Conservation (phyloP, 2,329 filamentous ascomycete genomes). For the Cladophialophora psammophila region DNA sequence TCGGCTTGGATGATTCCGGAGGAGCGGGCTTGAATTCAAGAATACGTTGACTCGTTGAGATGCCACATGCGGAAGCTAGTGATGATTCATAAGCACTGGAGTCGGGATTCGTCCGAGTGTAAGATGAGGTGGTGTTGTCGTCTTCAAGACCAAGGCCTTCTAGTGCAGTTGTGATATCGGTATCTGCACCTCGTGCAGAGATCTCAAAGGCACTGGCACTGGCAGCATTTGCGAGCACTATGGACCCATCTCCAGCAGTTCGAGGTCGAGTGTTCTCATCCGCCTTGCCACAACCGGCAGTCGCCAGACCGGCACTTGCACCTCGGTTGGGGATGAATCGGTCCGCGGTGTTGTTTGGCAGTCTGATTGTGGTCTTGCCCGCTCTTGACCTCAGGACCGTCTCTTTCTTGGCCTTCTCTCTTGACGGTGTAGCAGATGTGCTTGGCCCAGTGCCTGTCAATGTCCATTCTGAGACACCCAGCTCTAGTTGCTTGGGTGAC, state of each 20-base stretch:
- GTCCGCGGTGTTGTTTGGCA: constrained; percentile 76
- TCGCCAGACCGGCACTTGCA: constrained; percentile 86
- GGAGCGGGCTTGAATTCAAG: constrained; percentile 97
- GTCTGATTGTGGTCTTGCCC: constrained; percentile 76
- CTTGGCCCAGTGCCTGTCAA: constrained; percentile 79
- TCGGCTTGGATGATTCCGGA: constrained; percentile 98
- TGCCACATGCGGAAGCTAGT: constrained; percentile 86
- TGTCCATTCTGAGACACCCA: constrained; percentile 91
- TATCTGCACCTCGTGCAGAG: constrained; percentile 66
- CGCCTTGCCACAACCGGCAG: constrained; percentile 82
- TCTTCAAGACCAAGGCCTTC: constrained; percentile 81
- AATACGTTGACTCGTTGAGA: constrained; percentile 92
- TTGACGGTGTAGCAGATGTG: constrained; percentile 60
- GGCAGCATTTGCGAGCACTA: constrained; percentile 75
- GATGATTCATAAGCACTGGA: constrained; percentile 91
- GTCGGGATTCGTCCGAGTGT: constrained; percentile 83
- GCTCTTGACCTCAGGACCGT: constrained; percentile 58
- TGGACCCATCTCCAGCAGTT: constrained; percentile 75
- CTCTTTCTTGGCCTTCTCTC: constrained; percentile 64
- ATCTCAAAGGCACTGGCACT: constrained; percentile 64
- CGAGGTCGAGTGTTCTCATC: constrained; percentile 80
- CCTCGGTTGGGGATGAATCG: constrained; percentile 95
- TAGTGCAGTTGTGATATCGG: constrained; percentile 80
- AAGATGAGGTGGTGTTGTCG: constrained; percentile 67
- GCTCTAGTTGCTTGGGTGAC: constrained; percentile 85